These are phyloP conservation scores for Phaffia tasmanica DNA, from an alignment of 768 basidiomycete genomes.

Conservation along the genomic window DNA sequence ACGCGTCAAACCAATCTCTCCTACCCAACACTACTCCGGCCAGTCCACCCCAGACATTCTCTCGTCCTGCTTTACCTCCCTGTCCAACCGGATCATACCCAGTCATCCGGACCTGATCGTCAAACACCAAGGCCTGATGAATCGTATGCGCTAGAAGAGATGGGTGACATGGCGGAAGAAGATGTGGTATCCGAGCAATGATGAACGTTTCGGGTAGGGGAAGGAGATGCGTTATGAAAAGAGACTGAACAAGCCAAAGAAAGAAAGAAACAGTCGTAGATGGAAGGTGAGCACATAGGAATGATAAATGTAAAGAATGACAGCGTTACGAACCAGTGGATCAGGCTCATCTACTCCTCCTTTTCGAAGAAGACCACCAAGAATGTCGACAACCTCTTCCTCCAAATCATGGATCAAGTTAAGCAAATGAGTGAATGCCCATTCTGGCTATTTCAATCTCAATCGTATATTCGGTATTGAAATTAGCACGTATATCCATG, in stretches of 20 bases:
- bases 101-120: constrained; percentile 60
- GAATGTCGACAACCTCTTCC: constrained; percentile 59
- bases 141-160: constrained; percentile 88
- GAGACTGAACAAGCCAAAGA: constrained; percentile 47
- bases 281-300: neutral
- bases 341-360: constrained; percentile 55
- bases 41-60: constrained; percentile 56
- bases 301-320: neutral
- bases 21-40: constrained; percentile 71
- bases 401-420: constrained; percentile 79
- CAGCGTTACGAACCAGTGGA: constrained; percentile 55
- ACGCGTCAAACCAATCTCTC: constrained; percentile 78
- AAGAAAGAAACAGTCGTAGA: neutral
- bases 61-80: constrained; percentile 25
- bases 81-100: constrained; percentile 50
- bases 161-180: constrained; percentile 54
- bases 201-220: constrained; percentile 69
- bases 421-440: constrained; percentile 86
- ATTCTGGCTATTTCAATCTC: constrained; percentile 61
- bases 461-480: constrained; percentile 1
- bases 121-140: constrained; percentile 81
- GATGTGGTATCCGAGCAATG: constrained; percentile 55
- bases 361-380: constrained; percentile 59
- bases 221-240: constrained; percentile 68
- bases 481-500: neutral